Evolutionary conservation across 2,329 filamentous ascomycete genomes (phyloP), one percentile per base, ranked within the genome.

Genomic region (Xylaria hypoxylon): DNA sequence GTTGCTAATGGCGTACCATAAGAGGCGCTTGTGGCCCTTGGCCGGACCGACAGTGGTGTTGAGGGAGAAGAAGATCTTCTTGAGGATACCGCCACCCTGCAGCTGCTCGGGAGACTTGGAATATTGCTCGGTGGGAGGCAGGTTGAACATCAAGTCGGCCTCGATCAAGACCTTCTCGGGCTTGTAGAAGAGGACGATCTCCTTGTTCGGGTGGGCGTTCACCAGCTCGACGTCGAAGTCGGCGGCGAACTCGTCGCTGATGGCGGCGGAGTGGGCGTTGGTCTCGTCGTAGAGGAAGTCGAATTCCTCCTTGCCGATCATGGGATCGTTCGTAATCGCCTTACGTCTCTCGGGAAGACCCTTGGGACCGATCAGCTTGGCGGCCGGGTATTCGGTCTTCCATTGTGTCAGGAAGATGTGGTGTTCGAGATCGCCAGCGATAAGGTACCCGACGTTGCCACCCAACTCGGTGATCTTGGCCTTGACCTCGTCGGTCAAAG

Each of bases 331-430:
- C 65, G 86, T 84, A 65, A 86, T 84, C 70, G 86, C 84, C 65
- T 86, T 86, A 45, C 95, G 90, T 82, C 97, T 96, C 80, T 94
- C 93, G 24, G 88, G 89, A 1, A 99, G 87, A 0, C 92, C 93
- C 73, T 95, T 90, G 1, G 93, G 92, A 1, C 90, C 95, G 73
- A 98, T 87, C 53, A 99, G 85, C 73, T 90, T 89, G 35, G 95
- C 94, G 47, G 86, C 79, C 0, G 95, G 94, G 77, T 88, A 98
- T 28, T 88, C 92, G 55, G 86, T 82, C 74, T 92, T 89, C 95
- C 96, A 99, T 55, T 92, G 85, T 0, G 92, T 90, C 60, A 99
- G 78, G 83, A 96, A 96, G 77, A 99, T 93, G 85, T 99, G 96
- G 80, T 99, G 96, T 82, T 99, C 94, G 59, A 92, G 85, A 78